Evolutionary conservation across 495 filamentous ascomycete genomes (phyloP).

Genomic region (Aspergillus steynii): DNA sequence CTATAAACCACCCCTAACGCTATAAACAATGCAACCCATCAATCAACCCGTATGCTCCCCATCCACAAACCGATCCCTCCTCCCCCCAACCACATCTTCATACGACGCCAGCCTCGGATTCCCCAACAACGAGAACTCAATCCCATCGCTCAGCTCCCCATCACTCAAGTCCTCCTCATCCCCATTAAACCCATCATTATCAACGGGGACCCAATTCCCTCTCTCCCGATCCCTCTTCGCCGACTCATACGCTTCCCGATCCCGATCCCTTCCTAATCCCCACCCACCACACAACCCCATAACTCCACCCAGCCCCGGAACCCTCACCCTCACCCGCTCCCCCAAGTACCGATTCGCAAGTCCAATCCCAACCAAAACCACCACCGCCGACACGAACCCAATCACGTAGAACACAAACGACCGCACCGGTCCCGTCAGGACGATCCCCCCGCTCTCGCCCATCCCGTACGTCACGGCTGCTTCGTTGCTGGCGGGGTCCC

Average conservation of each 20-base stretch:
- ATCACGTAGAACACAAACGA: not conserved
- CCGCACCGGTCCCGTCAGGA: not conserved
- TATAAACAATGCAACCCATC: not conserved
- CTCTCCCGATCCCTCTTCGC: not conserved
- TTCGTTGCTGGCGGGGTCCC: constrained; percentile 12
- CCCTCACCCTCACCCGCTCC: not conserved
- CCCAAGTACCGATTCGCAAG: not conserved
- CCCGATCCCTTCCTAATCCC: not conserved
- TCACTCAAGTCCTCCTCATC: constrained; percentile 17
- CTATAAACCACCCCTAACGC: not conserved
- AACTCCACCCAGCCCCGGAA: too few relatives aligned
- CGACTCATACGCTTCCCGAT: not conserved
- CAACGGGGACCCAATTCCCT: constrained; percentile 1
- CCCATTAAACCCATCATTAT: constrained; percentile 3
- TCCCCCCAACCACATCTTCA: not conserved
- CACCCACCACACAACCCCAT: not conserved
- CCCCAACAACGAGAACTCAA: constrained; percentile 15
- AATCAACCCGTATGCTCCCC: not conserved
- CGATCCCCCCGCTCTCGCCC: not conserved
- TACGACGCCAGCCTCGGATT: not conserved
- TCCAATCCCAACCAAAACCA: not conserved
- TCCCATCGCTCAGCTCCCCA: constrained; percentile 11
- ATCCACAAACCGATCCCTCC: not conserved
- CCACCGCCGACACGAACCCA: constrained; percentile 1
- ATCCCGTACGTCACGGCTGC: constrained; percentile 6